These are phyloP conservation scores for Guadua angustifolia DNA, from an alignment of 176 grass and related monocot genomes.

Conservation along the genomic window DNA sequence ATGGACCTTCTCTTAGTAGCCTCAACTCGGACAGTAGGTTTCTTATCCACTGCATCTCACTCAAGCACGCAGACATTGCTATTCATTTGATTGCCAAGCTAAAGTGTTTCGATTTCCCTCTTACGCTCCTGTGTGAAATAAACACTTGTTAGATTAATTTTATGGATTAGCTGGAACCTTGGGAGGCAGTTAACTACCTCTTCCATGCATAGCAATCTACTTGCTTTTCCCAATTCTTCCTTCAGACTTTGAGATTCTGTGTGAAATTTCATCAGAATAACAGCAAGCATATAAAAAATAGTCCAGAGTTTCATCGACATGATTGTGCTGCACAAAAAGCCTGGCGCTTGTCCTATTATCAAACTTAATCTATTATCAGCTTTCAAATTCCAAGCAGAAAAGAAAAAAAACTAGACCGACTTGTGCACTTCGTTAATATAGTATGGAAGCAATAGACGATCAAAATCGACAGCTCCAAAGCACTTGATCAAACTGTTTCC, in stretches of 20 bases:
- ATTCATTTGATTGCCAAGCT: constrained; percentile 61
- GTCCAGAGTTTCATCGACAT: background rate
- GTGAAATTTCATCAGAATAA: constrained; percentile 65
- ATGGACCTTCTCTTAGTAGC: no score
- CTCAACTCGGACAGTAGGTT: no score
- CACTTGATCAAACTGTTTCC: background rate
- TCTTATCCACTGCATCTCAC: no score
- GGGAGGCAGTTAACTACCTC: constrained; percentile 51
- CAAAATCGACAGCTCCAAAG: background rate
- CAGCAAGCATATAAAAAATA: constrained; percentile 30
- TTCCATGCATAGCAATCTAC: constrained; percentile 70
- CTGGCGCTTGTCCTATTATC: background rate
- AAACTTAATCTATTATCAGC: constrained; percentile 7
- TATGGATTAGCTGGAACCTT: constrained; percentile 13
- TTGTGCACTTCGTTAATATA: background rate
- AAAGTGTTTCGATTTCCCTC: constrained; percentile 58
- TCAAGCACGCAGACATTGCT: constrained; percentile 23
- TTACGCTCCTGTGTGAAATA: constrained; percentile 61
- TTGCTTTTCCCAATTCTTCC: constrained; percentile 73
- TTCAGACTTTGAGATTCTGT: constrained; percentile 62
- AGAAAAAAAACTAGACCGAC: background rate
- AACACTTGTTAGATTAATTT: constrained; percentile 33
- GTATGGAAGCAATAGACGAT: background rate
- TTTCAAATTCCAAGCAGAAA: background rate
- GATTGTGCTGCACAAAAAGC: constrained; percentile 13